These are phyloP conservation scores for Pecoramyces ruminantium DNA, from an alignment of 192 early-diverging fungal species.

Conservation along the genomic window DNA sequence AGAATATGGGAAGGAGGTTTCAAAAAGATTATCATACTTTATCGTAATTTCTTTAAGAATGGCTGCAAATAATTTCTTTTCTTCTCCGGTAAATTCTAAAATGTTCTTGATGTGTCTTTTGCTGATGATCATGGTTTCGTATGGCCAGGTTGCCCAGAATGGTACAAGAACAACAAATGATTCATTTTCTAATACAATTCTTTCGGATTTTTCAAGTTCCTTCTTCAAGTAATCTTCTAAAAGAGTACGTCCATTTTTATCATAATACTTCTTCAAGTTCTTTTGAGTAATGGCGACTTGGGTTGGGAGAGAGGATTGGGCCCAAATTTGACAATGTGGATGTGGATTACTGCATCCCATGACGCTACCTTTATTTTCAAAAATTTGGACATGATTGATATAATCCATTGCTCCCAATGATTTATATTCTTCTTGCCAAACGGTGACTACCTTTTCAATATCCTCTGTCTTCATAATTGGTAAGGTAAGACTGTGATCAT, in stretches of 20 bases:
- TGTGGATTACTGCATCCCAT: slow-evolving; percentile 99
- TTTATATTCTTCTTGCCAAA: slow-evolving; percentile 53
- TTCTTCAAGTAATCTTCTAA: slow-evolving; percentile 61
- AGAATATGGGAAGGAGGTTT: slow-evolving; percentile 84
- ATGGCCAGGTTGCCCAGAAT: slow-evolving; percentile 96
- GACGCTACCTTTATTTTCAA: slow-evolving; percentile 91
- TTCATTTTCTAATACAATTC: slow-evolving; percentile 64
- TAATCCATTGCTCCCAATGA: slow-evolving; percentile 23
- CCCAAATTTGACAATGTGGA: slow-evolving; percentile 65
- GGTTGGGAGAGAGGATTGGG: not conserved
- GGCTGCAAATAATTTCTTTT: slow-evolving; percentile 53
- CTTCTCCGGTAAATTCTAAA: slow-evolving; percentile 27
- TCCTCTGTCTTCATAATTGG: slow-evolving; percentile 59
- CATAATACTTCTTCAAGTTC: slow-evolving; percentile 58
- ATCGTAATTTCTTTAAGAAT: slow-evolving; percentile 57
- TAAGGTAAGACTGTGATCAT: slow-evolving; percentile 71
- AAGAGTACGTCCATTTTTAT: slow-evolving; percentile 26
- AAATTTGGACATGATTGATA: slow-evolving; percentile 77
- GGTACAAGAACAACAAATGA: slow-evolving; percentile 72
- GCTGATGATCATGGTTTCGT: slow-evolving; percentile 69
- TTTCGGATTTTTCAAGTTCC: slow-evolving; percentile 22
- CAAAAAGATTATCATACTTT: slow-evolving; percentile 86
- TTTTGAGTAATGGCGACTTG: slow-evolving; percentile 8
- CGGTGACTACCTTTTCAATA: slow-evolving; percentile 46
- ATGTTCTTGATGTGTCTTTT: slow-evolving; percentile 39